Conservation (phyloP, 129 eudicot genomes). For the Flaveria ramosissima region DNA sequence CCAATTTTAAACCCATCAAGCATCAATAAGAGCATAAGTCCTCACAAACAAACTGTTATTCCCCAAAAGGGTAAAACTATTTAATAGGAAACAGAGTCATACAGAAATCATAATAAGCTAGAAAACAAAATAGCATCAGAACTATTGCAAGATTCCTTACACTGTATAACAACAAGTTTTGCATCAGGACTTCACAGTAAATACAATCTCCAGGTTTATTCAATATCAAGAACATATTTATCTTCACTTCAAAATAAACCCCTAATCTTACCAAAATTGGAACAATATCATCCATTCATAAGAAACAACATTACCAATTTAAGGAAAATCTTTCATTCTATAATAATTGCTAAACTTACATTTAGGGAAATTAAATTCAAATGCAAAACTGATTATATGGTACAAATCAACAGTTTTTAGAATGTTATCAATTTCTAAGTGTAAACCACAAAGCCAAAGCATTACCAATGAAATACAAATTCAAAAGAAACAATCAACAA, state of each 20-base stretch:
- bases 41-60: slow-evolving; percentile 19
- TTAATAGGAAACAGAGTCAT: background rate
- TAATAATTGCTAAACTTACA: background rate
- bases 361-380: background rate
- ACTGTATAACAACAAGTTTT: background rate
- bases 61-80: slow-evolving; percentile 21
- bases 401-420: no score
- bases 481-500: background rate
- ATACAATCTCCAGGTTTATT: slow-evolving; percentile 14
- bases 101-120: slow-evolving; percentile 17
- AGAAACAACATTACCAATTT: no score
- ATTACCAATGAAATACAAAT: background rate
- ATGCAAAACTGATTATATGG: background rate
- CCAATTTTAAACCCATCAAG: slow-evolving; percentile 1
- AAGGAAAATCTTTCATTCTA: no score
- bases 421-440: no score
- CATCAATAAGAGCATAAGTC: slow-evolving; percentile 7
- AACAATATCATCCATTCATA: background rate
- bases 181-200: background rate
- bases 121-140: slow-evolving; percentile 21
- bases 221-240: background rate
- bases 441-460: no score
- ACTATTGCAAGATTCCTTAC: slow-evolving; percentile 25
- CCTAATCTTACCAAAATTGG: slow-evolving; percentile 6
- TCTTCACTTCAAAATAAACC: slow-evolving; percentile 1